Evolutionary conservation across 208 protist genomes (phyloP).

Genomic region (Trypanosoma boissoni): DNA sequence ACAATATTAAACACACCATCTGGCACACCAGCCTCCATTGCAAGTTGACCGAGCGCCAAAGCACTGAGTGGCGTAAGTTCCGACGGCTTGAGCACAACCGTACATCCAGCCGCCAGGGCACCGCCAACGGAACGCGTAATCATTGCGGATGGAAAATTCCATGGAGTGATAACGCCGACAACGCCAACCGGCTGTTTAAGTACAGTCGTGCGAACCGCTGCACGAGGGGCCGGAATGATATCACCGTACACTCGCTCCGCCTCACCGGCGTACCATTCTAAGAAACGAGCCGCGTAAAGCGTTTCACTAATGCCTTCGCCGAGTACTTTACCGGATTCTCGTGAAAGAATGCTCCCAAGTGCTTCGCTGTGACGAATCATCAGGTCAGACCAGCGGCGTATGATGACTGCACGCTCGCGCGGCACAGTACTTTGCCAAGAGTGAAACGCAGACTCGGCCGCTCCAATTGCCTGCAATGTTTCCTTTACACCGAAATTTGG

Average conservation of each 20-base stretch:
- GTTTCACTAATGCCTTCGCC: slow-evolving; percentile 71
- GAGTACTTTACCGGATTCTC: slow-evolving; percentile 82
- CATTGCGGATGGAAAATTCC: slow-evolving; percentile 92
- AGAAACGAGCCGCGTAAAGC: slow-evolving; percentile 52
- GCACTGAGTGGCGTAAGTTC: slow-evolving; percentile 77
- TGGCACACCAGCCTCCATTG: slow-evolving; percentile 68
- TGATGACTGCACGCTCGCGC: slow-evolving; percentile 46
- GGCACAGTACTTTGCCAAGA: slow-evolving; percentile 65
- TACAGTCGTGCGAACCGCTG: slow-evolving; percentile 54
- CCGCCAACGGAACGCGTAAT: slow-evolving; percentile 70
- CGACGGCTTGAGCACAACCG: slow-evolving; percentile 88
- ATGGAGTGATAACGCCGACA: slow-evolving; percentile 88
- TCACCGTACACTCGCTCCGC: slow-evolving; percentile 80
- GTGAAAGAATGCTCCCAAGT: slow-evolving; percentile 62
- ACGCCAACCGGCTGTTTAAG: slow-evolving; percentile 83
- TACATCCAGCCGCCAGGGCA: slow-evolving; percentile 90
- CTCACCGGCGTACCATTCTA: slow-evolving; percentile 89
- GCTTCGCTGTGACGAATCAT: slow-evolving; percentile 43
- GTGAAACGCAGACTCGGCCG: slow-evolving; percentile 54
- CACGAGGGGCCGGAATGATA: slow-evolving; percentile 54
- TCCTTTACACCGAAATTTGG: slow-evolving; percentile 50
- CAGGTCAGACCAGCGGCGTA: slow-evolving; percentile 65
- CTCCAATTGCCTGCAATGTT: slow-evolving; percentile 53
- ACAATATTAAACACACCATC: slow-evolving; percentile 83
- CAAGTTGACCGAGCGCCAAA: slow-evolving; percentile 67